phyloP scores from a whole-genome alignment of 2,329 filamentous ascomycete genomes.

The Ophiostoma angusticollis region DNA sequence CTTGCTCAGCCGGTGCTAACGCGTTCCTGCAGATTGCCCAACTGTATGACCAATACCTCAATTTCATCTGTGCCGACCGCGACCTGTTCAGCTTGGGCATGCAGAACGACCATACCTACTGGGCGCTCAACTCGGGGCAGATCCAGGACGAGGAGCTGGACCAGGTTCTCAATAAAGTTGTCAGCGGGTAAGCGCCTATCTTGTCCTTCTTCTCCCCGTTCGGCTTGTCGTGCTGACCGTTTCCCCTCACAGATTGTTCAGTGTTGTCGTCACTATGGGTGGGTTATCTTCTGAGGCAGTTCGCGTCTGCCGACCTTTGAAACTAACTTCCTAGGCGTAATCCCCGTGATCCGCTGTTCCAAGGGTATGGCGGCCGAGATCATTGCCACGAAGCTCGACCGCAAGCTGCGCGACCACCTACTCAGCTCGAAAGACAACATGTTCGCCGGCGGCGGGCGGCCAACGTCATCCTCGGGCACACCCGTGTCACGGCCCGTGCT shows the following conservation, averaged over 20 bases:
- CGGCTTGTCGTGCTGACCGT: not conserved
- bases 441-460: conserved; percentile 56
- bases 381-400: conserved; percentile 85
- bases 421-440: conserved; percentile 97
- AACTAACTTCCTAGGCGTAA: conserved; percentile 48
- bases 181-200: conserved; percentile 48
- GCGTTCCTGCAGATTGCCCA: conserved; percentile 56
- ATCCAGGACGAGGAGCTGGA: conserved; percentile 87
- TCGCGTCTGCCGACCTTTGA: not conserved
- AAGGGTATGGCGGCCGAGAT: conserved; percentile 88
- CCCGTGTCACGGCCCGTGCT: conserved; percentile 73
- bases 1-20: not conserved
- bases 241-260: conserved; percentile 51
- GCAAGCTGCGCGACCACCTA: conserved; percentile 91
- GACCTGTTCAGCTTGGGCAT: conserved; percentile 91
- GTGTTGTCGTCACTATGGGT: conserved; percentile 97
- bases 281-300: conserved; percentile 17
- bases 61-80: conserved; percentile 92
- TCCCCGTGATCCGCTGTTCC: conserved; percentile 89
- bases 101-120: conserved; percentile 82
- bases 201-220: no score
- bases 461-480: conserved; percentile 44
- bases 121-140: conserved; percentile 86
- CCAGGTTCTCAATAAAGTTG: conserved; percentile 74
- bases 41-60: conserved; percentile 91